Percentiles rank a stretch among this genome's conserved stretches.
Conservation (phyloP, 75 land plant species). For the Selaginella tamariscina region DNA sequence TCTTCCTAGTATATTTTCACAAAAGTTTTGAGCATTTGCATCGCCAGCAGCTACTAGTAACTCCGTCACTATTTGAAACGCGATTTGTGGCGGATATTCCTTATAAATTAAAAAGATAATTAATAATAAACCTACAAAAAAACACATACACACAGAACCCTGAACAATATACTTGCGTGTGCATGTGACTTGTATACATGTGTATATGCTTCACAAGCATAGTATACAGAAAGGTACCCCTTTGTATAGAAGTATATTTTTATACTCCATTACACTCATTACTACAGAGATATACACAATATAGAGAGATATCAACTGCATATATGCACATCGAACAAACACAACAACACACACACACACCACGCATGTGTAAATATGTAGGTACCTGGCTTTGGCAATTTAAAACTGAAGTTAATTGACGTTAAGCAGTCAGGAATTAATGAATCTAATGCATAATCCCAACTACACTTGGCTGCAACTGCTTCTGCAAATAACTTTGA, state of each 20-base stretch:
- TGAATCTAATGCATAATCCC: neutral
- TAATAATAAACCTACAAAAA: no score
- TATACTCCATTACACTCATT: no score
- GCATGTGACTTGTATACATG: no score
- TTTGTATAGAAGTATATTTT: no score
- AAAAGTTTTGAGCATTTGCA: slow-evolving; percentile 26
- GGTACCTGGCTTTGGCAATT: neutral
- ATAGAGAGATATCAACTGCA: no score
- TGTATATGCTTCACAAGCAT: no score
- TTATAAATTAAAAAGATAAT: no score
- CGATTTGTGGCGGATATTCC: slow-evolving; percentile 11
- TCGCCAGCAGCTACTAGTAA: slow-evolving; percentile 32
- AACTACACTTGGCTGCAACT: neutral
- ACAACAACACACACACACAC: neutral
- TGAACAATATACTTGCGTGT: no score
- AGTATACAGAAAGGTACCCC: no score
- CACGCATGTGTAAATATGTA: no score
- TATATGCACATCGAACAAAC: neutral
- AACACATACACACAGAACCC: no score
- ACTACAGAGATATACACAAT: no score
- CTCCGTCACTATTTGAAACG: slow-evolving; percentile 46
- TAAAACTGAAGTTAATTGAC: neutral
- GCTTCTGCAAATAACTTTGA: neutral
- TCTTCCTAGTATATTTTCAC: slow-evolving; percentile 35
- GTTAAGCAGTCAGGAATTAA: neutral